phyloP scores from a whole-genome alignment of 2,329 filamentous ascomycete species.

The Scedosporium aurantiacum region DNA sequence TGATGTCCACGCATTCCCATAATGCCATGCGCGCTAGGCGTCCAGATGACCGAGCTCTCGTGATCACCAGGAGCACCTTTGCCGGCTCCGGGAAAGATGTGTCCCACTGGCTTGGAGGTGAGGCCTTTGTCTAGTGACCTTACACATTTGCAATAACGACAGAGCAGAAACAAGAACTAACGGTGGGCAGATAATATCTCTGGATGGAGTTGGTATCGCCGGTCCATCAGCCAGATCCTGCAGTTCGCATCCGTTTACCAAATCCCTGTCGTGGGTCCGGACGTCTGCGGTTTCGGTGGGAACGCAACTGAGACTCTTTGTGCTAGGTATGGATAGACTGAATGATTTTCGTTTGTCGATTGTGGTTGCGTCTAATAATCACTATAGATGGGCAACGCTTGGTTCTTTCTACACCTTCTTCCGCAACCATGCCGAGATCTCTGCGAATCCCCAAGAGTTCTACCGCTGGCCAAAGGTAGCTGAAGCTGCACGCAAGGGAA shows the following conservation, averaged over 20 bases:
- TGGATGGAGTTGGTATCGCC: constrained; percentile 46
- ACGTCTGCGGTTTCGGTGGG: constrained; percentile 66
- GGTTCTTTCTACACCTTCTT: constrained; percentile 60
- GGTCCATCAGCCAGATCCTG: constrained; percentile 47
- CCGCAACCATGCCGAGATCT: constrained; percentile 49
- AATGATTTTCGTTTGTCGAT: not conserved
- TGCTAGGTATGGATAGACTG: constrained; percentile 27
- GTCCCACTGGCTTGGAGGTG: constrained; percentile 50
- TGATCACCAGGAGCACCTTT: constrained; percentile 69
- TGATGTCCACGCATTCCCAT: constrained; percentile 60
- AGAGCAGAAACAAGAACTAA: constrained; percentile 20
- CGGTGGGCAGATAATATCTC: constrained; percentile 31
- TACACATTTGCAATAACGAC: not conserved
- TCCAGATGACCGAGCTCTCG: constrained; percentile 51
- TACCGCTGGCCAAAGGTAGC: constrained; percentile 55
- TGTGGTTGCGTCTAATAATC: not conserved
- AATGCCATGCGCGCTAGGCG: constrained; percentile 56
- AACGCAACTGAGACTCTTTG: constrained; percentile 52
- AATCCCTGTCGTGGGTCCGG: constrained; percentile 56
- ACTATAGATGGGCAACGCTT: constrained; percentile 42
- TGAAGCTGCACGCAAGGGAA: constrained; percentile 52
- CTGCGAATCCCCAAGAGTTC: constrained; percentile 44
- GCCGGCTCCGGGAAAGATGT: constrained; percentile 58
- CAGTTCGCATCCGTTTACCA: constrained; percentile 56
- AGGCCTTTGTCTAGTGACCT: constrained; percentile 36